Base-by-base conservation (phyloP, 1,139 yeast species). In the Kurtzmaniella quercitrusa region DNA sequence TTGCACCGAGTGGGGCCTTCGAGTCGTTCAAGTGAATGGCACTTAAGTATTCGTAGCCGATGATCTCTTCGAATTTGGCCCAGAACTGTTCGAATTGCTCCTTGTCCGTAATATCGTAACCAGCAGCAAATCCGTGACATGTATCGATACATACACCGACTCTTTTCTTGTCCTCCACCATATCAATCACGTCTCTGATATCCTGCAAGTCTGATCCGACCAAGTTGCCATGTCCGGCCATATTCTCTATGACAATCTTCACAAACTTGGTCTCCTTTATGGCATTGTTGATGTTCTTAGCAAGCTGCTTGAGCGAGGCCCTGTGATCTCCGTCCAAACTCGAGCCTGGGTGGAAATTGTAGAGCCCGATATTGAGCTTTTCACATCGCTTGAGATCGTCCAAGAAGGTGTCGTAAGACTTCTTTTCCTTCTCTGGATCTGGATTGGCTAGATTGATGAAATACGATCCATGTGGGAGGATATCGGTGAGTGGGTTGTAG, bases 211-310 rank as follows among this genome's bases (percentile, higher is more conserved):
- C 73, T 3, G 94, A 85, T 1, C 98, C 98, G 41, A 93, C 85
- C 47, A 91, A 73, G 49, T 87, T 85, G 7, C 96, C 96, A 53
- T 90, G 95, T 11, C 98, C 98, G 0, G 98, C 97, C 98, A 94
- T 93, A 59, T 93, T 93, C 59, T 93, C 99, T 46, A 94, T 75
- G 11, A 93, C 95, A 41, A 93, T 83, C 58, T 84, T 89, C 29
- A 93, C 98, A 57, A 81, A 84, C 5, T 65, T 55, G 0, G 98
- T 93, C 45, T 81, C 81, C 25, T 66, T 64, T 39, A 87, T 84
- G 6, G 95, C 97, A 37, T 67, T 72, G 60, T 94, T 93, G 52
- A 93, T 82, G 50, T 86, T 85, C 15, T 72, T 71, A 0, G 98
- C 97, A 50, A 93, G 69, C 45, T 81, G 77, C 42, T 65, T 65